Conservation (phyloP, 768 basidiomycete genomes). For the Podaxis sp. region DNA sequence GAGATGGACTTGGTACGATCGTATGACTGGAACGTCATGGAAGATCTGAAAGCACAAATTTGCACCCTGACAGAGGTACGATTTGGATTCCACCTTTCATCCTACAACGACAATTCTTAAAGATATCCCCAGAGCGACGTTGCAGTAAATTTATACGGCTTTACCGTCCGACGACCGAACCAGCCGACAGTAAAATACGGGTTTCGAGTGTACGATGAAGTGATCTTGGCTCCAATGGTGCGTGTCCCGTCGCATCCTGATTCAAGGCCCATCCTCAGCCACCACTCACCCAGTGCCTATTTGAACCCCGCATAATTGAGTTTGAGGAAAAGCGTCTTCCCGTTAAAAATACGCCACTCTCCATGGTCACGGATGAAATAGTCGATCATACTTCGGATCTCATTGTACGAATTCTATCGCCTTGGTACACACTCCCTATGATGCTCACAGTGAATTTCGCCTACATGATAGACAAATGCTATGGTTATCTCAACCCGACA, state of each 20-base stretch:
- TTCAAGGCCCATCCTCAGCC: slow-evolving; percentile 1
- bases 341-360: slow-evolving; percentile 35
- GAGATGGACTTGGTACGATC: slow-evolving; percentile 73
- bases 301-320: slow-evolving; percentile 91
- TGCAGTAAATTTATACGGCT: slow-evolving; percentile 87
- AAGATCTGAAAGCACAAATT: slow-evolving; percentile 82
- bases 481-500: slow-evolving; percentile 92
- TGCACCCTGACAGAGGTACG: slow-evolving; percentile 88
- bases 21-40: slow-evolving; percentile 90
- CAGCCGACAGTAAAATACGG: slow-evolving; percentile 83
- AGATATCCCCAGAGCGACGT: slow-evolving; percentile 67
- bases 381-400: slow-evolving; percentile 52
- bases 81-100: slow-evolving; percentile 8
- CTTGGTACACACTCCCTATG: background rate
- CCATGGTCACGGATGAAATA: slow-evolving; percentile 76
- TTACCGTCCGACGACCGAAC: slow-evolving; percentile 77
- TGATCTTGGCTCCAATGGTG: slow-evolving; percentile 93
- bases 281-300: slow-evolving; percentile 66
- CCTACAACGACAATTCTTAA: slow-evolving; percentile 8
- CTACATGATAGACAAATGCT: slow-evolving; percentile 66
- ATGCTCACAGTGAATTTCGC: background rate
- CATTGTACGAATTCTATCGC: slow-evolving; percentile 37
- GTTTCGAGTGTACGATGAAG: slow-evolving; percentile 91
- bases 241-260: slow-evolving; percentile 19
- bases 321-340: slow-evolving; percentile 70